Evolutionary conservation across 176 grass and related monocot genomes (phyloP).

Genomic region (Aechmea fasciata): DNA sequence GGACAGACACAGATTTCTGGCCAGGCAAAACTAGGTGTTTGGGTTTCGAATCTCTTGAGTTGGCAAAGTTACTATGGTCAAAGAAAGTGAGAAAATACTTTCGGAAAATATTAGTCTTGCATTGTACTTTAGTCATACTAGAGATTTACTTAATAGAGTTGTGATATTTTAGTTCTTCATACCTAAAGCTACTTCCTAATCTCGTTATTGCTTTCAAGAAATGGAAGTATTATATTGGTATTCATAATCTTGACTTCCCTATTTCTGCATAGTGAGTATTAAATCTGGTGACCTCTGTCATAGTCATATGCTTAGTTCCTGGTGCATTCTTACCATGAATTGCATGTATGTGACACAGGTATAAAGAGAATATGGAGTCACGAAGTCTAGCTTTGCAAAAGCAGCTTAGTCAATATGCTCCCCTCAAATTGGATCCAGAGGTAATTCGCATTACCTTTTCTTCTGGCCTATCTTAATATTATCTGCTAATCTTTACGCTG

Average conservation of each 20-base stretch:
- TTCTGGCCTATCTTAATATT: slow-evolving; percentile 14
- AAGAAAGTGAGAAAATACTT: too few relatives aligned
- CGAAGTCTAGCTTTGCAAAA: slow-evolving; percentile 72
- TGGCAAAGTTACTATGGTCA: too few relatives aligned
- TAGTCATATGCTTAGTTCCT: neutral
- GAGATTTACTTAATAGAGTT: too few relatives aligned
- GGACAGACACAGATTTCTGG: too few relatives aligned
- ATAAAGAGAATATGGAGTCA: slow-evolving; percentile 56
- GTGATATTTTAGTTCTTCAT: too few relatives aligned
- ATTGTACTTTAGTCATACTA: neutral
- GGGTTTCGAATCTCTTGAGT: too few relatives aligned
- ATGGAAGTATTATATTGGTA: too few relatives aligned
- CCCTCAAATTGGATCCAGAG: slow-evolving; percentile 70
- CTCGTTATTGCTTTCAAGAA: too few relatives aligned
- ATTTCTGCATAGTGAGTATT: too few relatives aligned
- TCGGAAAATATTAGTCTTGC: neutral
- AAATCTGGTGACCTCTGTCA: neutral
- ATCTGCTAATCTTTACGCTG: slow-evolving; percentile 1
- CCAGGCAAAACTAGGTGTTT: too few relatives aligned
- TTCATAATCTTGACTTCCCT: too few relatives aligned
- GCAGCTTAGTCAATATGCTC: slow-evolving; percentile 63
- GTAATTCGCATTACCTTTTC: slow-evolving; percentile 25
- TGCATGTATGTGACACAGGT: slow-evolving; percentile 34
- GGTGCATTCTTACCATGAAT: slow-evolving; percentile 12
- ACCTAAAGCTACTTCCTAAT: too few relatives aligned